phyloP scores from a whole-genome alignment of 805 yeast species.

The Candida tallmaniae region DNA sequence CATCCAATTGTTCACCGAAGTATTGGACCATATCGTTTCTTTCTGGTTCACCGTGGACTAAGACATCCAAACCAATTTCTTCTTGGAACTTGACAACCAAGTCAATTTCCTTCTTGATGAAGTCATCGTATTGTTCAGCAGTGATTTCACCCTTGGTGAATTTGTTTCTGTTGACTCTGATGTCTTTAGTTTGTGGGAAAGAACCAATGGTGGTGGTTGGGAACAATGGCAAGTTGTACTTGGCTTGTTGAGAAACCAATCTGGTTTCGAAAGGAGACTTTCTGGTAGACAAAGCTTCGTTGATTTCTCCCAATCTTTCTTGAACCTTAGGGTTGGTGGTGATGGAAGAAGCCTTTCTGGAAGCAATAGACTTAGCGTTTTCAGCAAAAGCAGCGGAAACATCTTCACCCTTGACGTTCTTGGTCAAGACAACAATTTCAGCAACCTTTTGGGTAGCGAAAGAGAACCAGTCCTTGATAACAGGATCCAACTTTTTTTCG shows the following conservation, averaged over 20 bases:
- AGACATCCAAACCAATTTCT: slow-evolving; percentile 95
- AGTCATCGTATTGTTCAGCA: slow-evolving; percentile 91
- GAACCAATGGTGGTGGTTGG: slow-evolving; percentile 99
- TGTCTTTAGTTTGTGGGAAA: slow-evolving; percentile 99
- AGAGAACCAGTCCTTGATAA: slow-evolving; percentile 96
- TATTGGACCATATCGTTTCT: slow-evolving; percentile 99
- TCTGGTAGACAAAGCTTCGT: slow-evolving; percentile 78
- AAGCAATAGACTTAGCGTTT: slow-evolving; percentile 78
- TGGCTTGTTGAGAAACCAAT: slow-evolving; percentile 78
- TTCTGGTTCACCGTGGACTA: slow-evolving; percentile 99
- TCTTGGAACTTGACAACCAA: slow-evolving; percentile 98
- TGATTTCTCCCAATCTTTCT: slow-evolving; percentile 75
- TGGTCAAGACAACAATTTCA: slow-evolving; percentile 90
- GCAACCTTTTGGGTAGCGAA: slow-evolving; percentile 94
- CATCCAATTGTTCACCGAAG: slow-evolving; percentile 98
- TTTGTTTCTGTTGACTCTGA: slow-evolving; percentile 97
- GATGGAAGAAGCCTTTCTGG: slow-evolving; percentile 81
- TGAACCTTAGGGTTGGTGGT: slow-evolving; percentile 91
- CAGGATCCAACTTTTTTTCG: slow-evolving; percentile 88
- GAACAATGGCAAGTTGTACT: slow-evolving; percentile 94
- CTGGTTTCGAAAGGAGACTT: slow-evolving; percentile 81
- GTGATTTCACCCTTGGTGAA: slow-evolving; percentile 95
- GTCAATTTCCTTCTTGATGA: slow-evolving; percentile 95
- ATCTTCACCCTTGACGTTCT: slow-evolving; percentile 78
- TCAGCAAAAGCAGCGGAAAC: slow-evolving; percentile 76